Percentiles rank a stretch among this genome's conserved stretches.
phyloP scores from a whole-genome alignment of 1,139 yeast species.

The Wickerhamomyces sp. region DNA sequence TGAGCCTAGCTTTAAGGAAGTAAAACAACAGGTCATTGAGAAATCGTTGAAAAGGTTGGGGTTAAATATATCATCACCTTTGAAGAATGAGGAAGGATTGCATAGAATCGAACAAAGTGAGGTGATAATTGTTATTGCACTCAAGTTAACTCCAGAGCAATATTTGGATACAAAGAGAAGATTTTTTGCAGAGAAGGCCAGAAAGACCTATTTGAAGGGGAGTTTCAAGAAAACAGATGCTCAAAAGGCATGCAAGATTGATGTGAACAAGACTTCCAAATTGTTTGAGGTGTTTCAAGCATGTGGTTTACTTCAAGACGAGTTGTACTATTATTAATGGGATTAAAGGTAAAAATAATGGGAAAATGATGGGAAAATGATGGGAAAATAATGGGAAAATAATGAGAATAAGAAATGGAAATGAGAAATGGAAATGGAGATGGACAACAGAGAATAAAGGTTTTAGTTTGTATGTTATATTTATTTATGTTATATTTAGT shows the following conservation, averaged over 20 bases:
- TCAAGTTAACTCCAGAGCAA: conserved; percentile 19
- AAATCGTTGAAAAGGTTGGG: conserved; percentile 12
- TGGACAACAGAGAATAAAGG: not conserved
- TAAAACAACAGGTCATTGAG: conserved; percentile 8
- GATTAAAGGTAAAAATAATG: conserved; percentile 4
- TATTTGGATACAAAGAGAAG: conserved; percentile 22
- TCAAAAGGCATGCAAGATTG: conserved; percentile 25
- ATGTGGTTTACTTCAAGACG: conserved; percentile 18
- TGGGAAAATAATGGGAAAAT: conserved; percentile 19
- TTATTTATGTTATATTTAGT: not conserved
- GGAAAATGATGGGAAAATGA: conserved; percentile 21
- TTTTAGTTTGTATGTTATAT: not conserved
- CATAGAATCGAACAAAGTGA: conserved; percentile 11
- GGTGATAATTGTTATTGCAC: conserved; percentile 9
- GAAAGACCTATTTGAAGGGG: conserved; percentile 10
- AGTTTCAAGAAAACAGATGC: conserved; percentile 25
- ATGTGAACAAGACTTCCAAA: conserved; percentile 24
- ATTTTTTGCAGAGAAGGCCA: conserved; percentile 25
- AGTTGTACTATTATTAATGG: conserved; percentile 6
- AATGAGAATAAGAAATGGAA: not conserved
- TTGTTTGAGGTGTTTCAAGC: conserved; percentile 19
- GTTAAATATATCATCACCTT: conserved; percentile 2
- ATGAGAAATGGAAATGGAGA: not conserved
- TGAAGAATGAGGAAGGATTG: conserved; percentile 8
- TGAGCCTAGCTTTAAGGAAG: conserved; percentile 11